Base-by-base conservation (phyloP, 2,329 filamentous ascomycete genomes). In the Fusarium compactum region DNA sequence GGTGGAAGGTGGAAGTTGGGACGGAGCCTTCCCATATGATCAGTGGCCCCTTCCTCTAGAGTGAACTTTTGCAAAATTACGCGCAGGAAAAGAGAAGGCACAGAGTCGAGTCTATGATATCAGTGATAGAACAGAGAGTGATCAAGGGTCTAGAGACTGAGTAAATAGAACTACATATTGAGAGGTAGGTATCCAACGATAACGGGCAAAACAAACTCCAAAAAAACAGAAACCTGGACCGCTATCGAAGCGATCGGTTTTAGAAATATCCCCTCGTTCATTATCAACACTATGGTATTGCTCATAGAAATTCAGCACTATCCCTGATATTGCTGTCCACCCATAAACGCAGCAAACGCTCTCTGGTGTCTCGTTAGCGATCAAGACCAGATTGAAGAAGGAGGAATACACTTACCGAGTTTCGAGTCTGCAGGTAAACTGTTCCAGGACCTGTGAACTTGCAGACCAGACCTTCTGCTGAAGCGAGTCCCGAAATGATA, bases 361-460 rank as follows among this genome's bases (percentile, higher is more conserved):
- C 81, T 84, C 85, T 88, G 70, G 43, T 29, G 52, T 25, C 16
- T 11, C 29, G 30, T 73, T 20, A 71, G 68, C 47, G 62, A 43
- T 32, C 16, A n/a, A 24, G 29, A 12, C 38, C 18, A 44, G 44
- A 20, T 8, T 6, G 14, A 20, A 55, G 24, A 16, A 24, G 18
- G 22, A 25, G 7, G 14, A 38, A 83, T 44, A 18, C 2, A 62
- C 88, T 78, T 81, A 89, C 87, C 54, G 94, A 86, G 77, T 98
- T 98, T 67, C 96, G 88, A 2, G 96, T 98, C 81, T 99, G 96
- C 74, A 98, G 86, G 76, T 95, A 98, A 0, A 99, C 88, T 0
- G 94, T 97, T 1, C 96, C 96, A 0, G 96, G 96, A 0, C 92
- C 95, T 0, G 91, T 94, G 72, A 98, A 98, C 78, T 94, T 97